These are phyloP conservation scores for Fulvia fulva DNA, from an alignment of 2,329 filamentous ascomycete species.

Conservation along the genomic window DNA sequence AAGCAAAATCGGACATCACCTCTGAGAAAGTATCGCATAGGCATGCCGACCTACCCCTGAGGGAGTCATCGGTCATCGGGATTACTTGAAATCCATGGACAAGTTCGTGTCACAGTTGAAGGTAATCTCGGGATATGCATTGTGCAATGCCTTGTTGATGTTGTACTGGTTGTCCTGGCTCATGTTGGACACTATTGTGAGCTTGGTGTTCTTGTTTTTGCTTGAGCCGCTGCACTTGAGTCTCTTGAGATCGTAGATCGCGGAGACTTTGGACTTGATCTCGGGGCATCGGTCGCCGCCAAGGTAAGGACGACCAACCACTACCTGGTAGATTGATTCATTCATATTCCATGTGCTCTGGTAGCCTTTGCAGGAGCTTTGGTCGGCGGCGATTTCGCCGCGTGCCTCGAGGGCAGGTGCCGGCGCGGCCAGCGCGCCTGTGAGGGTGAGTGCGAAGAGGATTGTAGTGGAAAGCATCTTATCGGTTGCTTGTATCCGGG, in stretches of 20 bases:
- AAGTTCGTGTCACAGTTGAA: conserved; percentile 1
- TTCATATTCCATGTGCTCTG: conserved; percentile 10
- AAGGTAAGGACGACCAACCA: conserved; percentile 16
- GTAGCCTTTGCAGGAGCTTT: conserved; percentile 13
- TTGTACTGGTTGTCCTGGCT: background rate
- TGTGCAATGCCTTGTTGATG: conserved; percentile 4
- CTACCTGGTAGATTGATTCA: conserved; percentile 13
- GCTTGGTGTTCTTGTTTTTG: conserved; percentile 14
- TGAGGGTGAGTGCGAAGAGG: conserved; percentile 7
- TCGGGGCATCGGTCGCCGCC: conserved; percentile 12
- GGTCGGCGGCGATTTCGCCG: background rate
- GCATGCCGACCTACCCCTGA: background rate
- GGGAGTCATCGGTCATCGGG: background rate
- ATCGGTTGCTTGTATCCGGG: background rate
- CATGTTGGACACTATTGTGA: conserved; percentile 15
- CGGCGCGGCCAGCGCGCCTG: conserved; percentile 17
- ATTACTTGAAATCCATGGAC: background rate
- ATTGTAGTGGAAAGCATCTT: conserved; percentile 6
- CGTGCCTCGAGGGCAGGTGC: conserved; percentile 2
- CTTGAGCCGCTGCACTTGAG: conserved; percentile 14
- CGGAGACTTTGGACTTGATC: conserved; percentile 12
- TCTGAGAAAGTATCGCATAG: no score
- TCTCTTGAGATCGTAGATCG: conserved; percentile 1
- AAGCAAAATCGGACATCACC: background rate
- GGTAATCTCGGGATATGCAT: conserved; percentile 1